Conservation (phyloP, 352 stramenopile species). For the Phytophthora lateralis region DNA sequence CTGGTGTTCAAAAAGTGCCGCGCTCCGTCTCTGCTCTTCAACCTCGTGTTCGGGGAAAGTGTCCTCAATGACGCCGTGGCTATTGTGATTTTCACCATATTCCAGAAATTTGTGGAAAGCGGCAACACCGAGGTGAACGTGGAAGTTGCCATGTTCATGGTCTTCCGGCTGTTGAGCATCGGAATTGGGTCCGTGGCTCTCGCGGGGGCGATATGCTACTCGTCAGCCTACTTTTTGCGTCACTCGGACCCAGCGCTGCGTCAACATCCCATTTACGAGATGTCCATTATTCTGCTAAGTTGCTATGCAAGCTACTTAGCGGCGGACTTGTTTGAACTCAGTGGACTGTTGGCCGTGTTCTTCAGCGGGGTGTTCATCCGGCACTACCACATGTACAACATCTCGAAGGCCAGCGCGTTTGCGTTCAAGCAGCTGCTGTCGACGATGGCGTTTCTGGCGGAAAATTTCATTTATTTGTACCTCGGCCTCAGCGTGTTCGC, state of each 20-base stretch:
- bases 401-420: constrained; percentile 57
- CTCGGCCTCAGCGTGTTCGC: constrained; percentile 75
- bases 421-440: constrained; percentile 68
- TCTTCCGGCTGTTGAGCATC: constrained; percentile 57
- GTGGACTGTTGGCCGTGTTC: constrained; percentile 92
- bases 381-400: constrained; percentile 79
- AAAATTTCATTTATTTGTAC: constrained; percentile 81
- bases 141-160: constrained; percentile 38
- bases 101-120: constrained; percentile 62
- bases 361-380: constrained; percentile 88
- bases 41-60: constrained; percentile 93
- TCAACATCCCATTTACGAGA: constrained; percentile 73
- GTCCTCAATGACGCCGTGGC: constrained; percentile 92
- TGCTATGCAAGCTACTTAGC: constrained; percentile 79
- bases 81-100: constrained; percentile 83
- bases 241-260: constrained; percentile 53
- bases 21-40: constrained; percentile 87
- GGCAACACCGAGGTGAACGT: constrained; percentile 50
- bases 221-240: constrained; percentile 59
- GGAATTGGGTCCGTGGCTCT: constrained; percentile 53
- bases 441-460: constrained; percentile 66
- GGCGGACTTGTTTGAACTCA: constrained; percentile 66
- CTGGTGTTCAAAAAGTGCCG: constrained; percentile 89
- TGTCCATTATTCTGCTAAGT: constrained; percentile 76
- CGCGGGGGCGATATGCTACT: constrained; percentile 56